Percentiles rank a stretch among this genome's conserved stretches.
Conservation (phyloP, 2,329 filamentous ascomycete genomes). For the Diplocarpon mali region DNA sequence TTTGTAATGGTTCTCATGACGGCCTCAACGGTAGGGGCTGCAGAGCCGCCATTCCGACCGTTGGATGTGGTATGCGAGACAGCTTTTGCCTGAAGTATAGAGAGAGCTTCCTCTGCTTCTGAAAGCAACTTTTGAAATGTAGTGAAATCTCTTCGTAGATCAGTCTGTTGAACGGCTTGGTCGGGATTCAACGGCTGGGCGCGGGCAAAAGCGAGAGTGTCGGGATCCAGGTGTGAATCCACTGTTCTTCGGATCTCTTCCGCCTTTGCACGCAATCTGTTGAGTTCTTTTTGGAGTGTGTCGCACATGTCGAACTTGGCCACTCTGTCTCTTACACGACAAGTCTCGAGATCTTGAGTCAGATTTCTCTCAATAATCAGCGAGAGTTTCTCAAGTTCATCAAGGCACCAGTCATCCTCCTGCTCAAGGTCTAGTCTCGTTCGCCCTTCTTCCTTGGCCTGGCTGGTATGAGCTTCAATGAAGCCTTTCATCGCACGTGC, state of each 20-base stretch:
- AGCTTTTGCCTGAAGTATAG: constrained; percentile 68
- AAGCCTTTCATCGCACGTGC: constrained; percentile 48
- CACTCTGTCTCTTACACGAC: constrained; percentile 56
- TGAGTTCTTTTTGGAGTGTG: constrained; percentile 57
- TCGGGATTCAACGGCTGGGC: constrained; percentile 73
- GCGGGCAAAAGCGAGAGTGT: constrained; percentile 50
- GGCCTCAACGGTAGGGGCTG: constrained; percentile 71
- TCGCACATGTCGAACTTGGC: constrained; percentile 58
- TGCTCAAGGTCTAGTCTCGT: constrained; percentile 58
- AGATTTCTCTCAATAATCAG: constrained; percentile 54
- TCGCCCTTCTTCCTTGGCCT: constrained; percentile 41
- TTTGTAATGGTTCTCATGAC: constrained; percentile 85
- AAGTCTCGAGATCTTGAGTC: constrained; percentile 50
- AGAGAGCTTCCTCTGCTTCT: constrained; percentile 70
- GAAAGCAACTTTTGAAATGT: constrained; percentile 63
- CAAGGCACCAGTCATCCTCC: constrained; percentile 60
- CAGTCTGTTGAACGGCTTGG: constrained; percentile 71
- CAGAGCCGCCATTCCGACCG: constrained; percentile 36
- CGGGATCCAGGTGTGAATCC: constrained; percentile 55
- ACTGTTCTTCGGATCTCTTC: constrained; percentile 72
- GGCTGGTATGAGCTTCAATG: constrained; percentile 54
- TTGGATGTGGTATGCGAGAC: constrained; percentile 43
- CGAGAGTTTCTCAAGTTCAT: constrained; percentile 61
- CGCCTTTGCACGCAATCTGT: constrained; percentile 62
- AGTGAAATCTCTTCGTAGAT: constrained; percentile 66